A percentile compares a stretch with the other conserved stretches of the same genome.
These are phyloP conservation scores for Boletus patriciae DNA, from an alignment of 768 basidiomycete species.

Conservation along the genomic window DNA sequence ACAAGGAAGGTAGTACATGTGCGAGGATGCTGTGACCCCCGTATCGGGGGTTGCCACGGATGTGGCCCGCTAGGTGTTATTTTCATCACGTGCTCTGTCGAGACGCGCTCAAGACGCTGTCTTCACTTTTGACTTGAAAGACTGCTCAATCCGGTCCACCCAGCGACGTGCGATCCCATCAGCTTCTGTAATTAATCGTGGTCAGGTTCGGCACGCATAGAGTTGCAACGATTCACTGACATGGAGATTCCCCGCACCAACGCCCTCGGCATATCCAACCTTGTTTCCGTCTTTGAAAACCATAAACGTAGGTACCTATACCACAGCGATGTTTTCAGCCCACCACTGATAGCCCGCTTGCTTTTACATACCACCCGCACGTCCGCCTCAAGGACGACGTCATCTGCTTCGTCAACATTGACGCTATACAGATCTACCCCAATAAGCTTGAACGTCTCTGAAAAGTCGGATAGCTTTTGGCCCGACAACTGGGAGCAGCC, in stretches of 20 bases:
- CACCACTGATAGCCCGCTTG: background rate
- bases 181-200: conserved; percentile 17
- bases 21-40: too few species aligned
- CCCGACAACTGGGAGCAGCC: conserved; percentile 8
- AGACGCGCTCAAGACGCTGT: background rate
- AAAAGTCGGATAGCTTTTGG: conserved; percentile 17
- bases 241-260: conserved; percentile 27
- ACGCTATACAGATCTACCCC: conserved; percentile 68
- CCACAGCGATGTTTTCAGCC: background rate
- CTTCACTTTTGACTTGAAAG: background rate
- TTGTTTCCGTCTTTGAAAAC: conserved; percentile 33
- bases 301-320: conserved; percentile 29
- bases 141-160: background rate
- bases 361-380: conserved; percentile 54
- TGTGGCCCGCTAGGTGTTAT: too few species aligned
- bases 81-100: conserved; percentile 13
- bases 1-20: too few species aligned
- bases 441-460: conserved; percentile 26
- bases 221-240: conserved; percentile 21
- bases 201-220: background rate
- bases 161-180: conserved; percentile 18
- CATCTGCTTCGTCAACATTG: conserved; percentile 60
- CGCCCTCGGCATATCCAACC: conserved; percentile 25
- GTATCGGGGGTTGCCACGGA: too few species aligned
- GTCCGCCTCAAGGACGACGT: conserved; percentile 57